A percentile compares a stretch with the other conserved stretches of the same genome.
Evolutionary conservation across 2,329 filamentous ascomycete genomes (phyloP).

Genomic region (Hypoxylon sp.): DNA sequence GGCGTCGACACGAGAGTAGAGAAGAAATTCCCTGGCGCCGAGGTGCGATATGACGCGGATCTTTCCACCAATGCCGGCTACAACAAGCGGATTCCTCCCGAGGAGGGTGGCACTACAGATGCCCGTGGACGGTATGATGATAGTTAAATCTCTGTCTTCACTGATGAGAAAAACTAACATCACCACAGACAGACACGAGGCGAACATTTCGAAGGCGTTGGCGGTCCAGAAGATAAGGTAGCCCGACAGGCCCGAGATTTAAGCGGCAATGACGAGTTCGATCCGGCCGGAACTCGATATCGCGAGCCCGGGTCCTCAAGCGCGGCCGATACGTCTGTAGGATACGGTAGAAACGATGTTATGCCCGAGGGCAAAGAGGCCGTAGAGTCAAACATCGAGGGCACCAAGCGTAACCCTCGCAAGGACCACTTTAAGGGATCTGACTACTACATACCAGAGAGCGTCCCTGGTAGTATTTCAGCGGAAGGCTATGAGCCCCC

Average conservation of each 20-base stretch:
- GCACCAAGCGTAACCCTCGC: slow-evolving; percentile 55
- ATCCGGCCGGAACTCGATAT: slow-evolving; percentile 38
- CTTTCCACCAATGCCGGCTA: slow-evolving; percentile 63
- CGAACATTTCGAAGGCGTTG: slow-evolving; percentile 61
- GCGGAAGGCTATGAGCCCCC: slow-evolving; percentile 61
- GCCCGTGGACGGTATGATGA: slow-evolving; percentile 61
- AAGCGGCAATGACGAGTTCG: slow-evolving; percentile 57
- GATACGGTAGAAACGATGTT: slow-evolving; percentile 51
- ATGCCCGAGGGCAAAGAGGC: slow-evolving; percentile 58
- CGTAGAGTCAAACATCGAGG: slow-evolving; percentile 58
- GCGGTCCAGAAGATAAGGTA: slow-evolving; percentile 61
- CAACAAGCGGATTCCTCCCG: slow-evolving; percentile 63
- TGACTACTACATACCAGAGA: slow-evolving; percentile 60
- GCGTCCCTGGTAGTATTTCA: slow-evolving; percentile 60
- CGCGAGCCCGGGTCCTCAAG: slow-evolving; percentile 31
- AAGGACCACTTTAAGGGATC: slow-evolving; percentile 60
- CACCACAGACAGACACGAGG: slow-evolving; percentile 60
- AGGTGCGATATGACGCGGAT: slow-evolving; percentile 60
- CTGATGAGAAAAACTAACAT: slow-evolving; percentile 21
- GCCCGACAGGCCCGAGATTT: slow-evolving; percentile 50
- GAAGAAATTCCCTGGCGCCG: slow-evolving; percentile 61
- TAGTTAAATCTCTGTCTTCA: slow-evolving; percentile 9
- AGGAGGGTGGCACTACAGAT: slow-evolving; percentile 63
- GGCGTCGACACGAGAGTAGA: slow-evolving; percentile 61
- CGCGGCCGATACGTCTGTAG: slow-evolving; percentile 54